Conservation (phyloP, 768 basidiomycete species). For the Boletus coccyginus region DNA sequence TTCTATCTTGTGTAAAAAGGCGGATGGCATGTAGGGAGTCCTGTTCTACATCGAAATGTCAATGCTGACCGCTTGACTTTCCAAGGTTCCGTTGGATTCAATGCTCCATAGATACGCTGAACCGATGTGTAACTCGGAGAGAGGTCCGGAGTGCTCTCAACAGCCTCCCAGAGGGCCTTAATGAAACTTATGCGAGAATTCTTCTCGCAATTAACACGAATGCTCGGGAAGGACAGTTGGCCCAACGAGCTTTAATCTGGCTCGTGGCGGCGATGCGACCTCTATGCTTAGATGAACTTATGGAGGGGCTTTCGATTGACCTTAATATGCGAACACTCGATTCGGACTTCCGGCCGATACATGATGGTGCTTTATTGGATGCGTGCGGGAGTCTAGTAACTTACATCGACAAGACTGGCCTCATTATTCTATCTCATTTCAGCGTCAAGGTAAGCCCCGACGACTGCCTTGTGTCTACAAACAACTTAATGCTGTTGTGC, state of each 20-base stretch:
- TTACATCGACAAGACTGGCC: background rate
- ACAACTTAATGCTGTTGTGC: too few relatives aligned
- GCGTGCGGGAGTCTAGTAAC: background rate
- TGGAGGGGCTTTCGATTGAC: background rate
- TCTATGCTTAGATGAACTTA: background rate
- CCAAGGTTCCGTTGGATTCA: constrained; percentile 1
- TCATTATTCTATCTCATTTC: background rate
- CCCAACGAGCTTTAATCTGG: background rate
- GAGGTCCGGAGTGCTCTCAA: background rate
- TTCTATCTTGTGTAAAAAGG: too few relatives aligned
- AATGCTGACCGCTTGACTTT: too few relatives aligned
- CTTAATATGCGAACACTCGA: background rate
- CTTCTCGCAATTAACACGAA: background rate
- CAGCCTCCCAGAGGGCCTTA: background rate
- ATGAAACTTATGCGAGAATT: background rate
- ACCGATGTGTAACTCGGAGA: background rate
- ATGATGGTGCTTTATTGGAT: background rate
- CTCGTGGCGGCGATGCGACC: background rate
- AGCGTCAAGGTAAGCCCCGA: background rate
- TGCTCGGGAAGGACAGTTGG: background rate
- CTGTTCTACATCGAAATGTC: too few relatives aligned
- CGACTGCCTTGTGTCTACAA: too few relatives aligned
- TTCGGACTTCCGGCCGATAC: background rate
- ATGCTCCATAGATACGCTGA: background rate
- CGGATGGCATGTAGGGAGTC: too few relatives aligned